Evolutionary conservation across 805 yeast species (phyloP).

Genomic region (Candida wancherniae): DNA sequence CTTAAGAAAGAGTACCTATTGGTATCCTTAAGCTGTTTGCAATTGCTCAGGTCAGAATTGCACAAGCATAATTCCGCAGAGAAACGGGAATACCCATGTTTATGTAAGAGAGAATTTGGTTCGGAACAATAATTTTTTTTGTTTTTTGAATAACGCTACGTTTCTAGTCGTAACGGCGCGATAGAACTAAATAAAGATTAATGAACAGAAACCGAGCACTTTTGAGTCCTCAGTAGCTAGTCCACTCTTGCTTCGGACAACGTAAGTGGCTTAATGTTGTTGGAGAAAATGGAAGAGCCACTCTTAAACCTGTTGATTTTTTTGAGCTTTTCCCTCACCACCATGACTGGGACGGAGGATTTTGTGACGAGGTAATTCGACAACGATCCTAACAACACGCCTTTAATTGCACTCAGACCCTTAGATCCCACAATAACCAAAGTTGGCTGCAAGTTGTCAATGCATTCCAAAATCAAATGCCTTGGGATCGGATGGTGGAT

Average conservation of each 20-base stretch:
- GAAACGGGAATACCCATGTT: too few relatives aligned
- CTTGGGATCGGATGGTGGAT: constrained; percentile 73
- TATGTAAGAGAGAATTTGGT: too few relatives aligned
- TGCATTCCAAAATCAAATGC: constrained; percentile 63
- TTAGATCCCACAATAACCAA: constrained; percentile 72
- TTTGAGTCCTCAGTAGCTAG: constrained; percentile 11
- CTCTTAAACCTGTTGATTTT: constrained; percentile 55
- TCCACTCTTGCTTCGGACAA: constrained; percentile 46
- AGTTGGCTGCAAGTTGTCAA: constrained; percentile 68
- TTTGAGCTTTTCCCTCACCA: constrained; percentile 66
- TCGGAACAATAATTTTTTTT: too few relatives aligned
- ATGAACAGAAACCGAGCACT: not conserved
- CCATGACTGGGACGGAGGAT: constrained; percentile 75
- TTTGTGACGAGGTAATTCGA: constrained; percentile 70
- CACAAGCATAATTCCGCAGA: too few relatives aligned
- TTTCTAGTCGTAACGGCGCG: too few relatives aligned
- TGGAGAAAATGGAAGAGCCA: constrained; percentile 48
- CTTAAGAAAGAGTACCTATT: too few relatives aligned
- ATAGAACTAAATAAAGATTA: too few relatives aligned
- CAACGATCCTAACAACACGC: constrained; percentile 68
- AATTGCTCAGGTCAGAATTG: too few relatives aligned
- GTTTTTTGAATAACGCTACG: too few relatives aligned
- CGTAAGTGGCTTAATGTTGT: constrained; percentile 50
- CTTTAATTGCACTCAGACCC: constrained; percentile 67
- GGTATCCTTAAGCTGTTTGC: too few relatives aligned